phyloP scores from a whole-genome alignment of 306 rosid species.

The Inga leiocalycina region DNA sequence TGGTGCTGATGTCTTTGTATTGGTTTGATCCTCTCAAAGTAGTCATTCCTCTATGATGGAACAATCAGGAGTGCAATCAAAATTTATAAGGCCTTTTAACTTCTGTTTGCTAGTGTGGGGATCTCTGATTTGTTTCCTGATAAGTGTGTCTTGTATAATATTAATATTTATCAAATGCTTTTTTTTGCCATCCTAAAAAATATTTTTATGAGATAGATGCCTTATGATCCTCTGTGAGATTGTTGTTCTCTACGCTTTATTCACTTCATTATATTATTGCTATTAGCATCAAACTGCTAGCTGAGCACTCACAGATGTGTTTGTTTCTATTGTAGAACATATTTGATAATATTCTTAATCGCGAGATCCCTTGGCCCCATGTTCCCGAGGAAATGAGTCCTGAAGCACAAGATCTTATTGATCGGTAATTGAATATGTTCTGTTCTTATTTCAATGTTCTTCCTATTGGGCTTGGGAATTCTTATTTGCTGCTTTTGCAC shows the following conservation, averaged over 20 bases:
- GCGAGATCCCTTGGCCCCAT: constrained; percentile 95
- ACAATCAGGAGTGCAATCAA: no score
- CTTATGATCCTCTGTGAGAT: not conserved
- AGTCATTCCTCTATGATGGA: no score
- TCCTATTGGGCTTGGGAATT: constrained; percentile 1
- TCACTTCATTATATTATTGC: not conserved
- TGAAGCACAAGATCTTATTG: constrained; percentile 87
- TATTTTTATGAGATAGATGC: no score
- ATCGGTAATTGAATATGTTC: constrained; percentile 59
- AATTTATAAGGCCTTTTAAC: no score
- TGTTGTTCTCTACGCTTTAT: not conserved
- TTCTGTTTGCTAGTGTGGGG: no score
- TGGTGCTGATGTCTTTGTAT: no score
- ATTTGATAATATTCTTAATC: constrained; percentile 93
- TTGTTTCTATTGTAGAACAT: constrained; percentile 63
- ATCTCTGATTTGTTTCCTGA: no score
- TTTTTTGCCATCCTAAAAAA: no score
- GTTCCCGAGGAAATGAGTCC: constrained; percentile 88
- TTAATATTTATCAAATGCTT: no score
- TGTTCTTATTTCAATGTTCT: constrained; percentile 8
- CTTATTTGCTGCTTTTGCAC: constrained; percentile 28
- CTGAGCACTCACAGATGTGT: constrained; percentile 17
- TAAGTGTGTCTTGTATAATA: no score
- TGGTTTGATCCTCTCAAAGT: no score
- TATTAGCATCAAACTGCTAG: not conserved